Evolutionary conservation across 2,329 filamentous ascomycete genomes (phyloP), one percentile per base, ranked within the genome.

Genomic region (Hypoxylon sp.): DNA sequence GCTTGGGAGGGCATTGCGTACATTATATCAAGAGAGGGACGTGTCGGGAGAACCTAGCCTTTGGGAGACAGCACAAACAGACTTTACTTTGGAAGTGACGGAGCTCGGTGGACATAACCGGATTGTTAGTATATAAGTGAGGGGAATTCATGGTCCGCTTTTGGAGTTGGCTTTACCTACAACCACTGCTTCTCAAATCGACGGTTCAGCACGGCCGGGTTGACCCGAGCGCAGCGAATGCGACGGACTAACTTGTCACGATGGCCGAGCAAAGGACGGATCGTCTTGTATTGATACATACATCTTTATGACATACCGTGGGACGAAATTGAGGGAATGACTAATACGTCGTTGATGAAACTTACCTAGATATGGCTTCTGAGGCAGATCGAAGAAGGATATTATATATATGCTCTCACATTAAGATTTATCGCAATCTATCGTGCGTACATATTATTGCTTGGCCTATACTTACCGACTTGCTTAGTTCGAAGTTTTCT

Each of bases 51-150:
- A 40, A 59, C 22, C 17, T 35, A 14, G 46, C 54, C 50, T 59
- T 20, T 37, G 58, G 46, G 22, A 54, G 49, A 64, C 54, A 65
- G 50, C 33, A 37, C 33, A 37, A 56, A 51, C 57, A 54, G 22
- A 61, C 11, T 40, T 49, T 37, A 22, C 30, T 37, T 37, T 46
- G 40, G 55, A 51, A 35, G 13, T 20, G 49, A 51, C 33, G 42
- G 50, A 31, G 17, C 17, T 33, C 13, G 54, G 54, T 66, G 51
- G 58, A 69, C 53, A 66, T 64, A 63, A 60, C 56, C 59, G 51
- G 69, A 53, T 56, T 58, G 46, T 51, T 51, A 61, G 62, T 71
- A 66, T 61, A 71, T 71, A 71, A 50, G 13, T 20, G 10, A 20
- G 14, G 49, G 37, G 57, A 64, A 37, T 44, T 53, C 31, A 37